Percentiles rank a stretch among this genome's conserved stretches.
Conservation (phyloP, 1,284 basidiomycete species). For the Leccinum variabile region DNA sequence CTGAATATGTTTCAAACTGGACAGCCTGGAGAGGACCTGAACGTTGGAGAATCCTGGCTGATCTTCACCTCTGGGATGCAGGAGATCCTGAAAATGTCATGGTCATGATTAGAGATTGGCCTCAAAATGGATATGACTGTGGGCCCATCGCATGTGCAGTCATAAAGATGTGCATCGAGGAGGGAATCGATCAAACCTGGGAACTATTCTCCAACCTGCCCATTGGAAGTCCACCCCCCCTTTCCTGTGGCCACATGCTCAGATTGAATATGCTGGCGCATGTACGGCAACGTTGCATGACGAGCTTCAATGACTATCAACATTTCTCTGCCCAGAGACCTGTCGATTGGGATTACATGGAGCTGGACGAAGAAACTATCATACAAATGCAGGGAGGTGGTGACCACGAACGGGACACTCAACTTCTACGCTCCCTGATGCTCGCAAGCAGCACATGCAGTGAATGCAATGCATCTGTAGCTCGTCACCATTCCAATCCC, state of each 20-base stretch:
- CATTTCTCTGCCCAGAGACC: not conserved
- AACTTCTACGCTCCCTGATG: not conserved
- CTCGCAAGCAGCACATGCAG: conserved; percentile 4
- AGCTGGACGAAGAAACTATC: not conserved
- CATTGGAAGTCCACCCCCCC: not conserved
- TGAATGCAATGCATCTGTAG: no score
- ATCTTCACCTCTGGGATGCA: conserved; percentile 9
- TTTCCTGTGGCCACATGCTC: conserved; percentile 13
- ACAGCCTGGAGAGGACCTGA: conserved; percentile 1
- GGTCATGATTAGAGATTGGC: conserved; percentile 3
- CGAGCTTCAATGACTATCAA: conserved; percentile 4
- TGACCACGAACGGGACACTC: not conserved
- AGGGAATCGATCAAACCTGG: conserved; percentile 2
- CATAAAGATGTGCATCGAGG: conserved; percentile 3
- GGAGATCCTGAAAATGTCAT: not conserved
- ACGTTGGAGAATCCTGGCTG: conserved; percentile 6
- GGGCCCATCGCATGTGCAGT: conserved; percentile 7
- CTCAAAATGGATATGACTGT: conserved; percentile 14
- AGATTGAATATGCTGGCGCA: conserved; percentile 1
- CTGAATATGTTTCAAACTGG: conserved; percentile 7
- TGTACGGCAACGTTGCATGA: not conserved
- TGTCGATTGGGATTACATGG: not conserved
- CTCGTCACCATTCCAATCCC: no score
- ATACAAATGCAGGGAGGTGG: conserved; percentile 7
- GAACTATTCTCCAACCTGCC: not conserved